Evolutionary conservation across 441 rosid species (phyloP), one percentile per base, ranked within the genome.

Genomic region (Erodium moschatum): DNA sequence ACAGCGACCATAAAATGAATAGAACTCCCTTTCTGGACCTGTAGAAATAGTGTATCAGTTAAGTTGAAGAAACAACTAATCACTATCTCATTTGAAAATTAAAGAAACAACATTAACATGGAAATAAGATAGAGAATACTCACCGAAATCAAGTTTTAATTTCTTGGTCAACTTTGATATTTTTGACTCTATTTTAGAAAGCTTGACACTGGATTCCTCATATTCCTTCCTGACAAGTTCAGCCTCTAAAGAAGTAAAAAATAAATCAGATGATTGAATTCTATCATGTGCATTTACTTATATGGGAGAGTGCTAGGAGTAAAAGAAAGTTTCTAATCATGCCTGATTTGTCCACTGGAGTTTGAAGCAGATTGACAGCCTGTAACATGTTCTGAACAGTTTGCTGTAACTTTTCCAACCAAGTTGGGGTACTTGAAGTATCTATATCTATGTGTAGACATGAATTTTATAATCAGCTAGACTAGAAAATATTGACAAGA

Each of bases 21-120:
- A 92, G 86, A 96, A 92, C 82, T 90, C 97, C 84, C 87, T 90
- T 78, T 86, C 97, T 16, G 78, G 83, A 65, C 99, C 99, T 92
- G 92, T 40, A 77, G 35, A 62, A 46, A 44, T 50, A 62, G 48
- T 19, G 2, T 44, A 31, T n/a, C 13, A 58, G 24, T 58, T 58
- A 19, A 18, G 29, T 19, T 58, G 4, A 6, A 58, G 24, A 18
- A 58, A 58, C 8, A 50, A 50, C 6, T 50, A 50, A 50, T 58
- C 11, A 65, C n/a, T 46, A 11, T 5, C 38, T 46, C 12, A 11
- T 7, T 13, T 27, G 46, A 33, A 58, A 61, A 20, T 27, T n/a
- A 15, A n/a, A 38, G 44, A 21, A 38, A 18, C 52, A 46, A 0
- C 15, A 46, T 9, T 46, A 4, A 46, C 52, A 46, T 46, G 52